Evolutionary conservation across 352 stramenopile genomes (phyloP), one percentile per base, ranked within the genome.

Genomic region (Globisporangium uncinulatum): DNA sequence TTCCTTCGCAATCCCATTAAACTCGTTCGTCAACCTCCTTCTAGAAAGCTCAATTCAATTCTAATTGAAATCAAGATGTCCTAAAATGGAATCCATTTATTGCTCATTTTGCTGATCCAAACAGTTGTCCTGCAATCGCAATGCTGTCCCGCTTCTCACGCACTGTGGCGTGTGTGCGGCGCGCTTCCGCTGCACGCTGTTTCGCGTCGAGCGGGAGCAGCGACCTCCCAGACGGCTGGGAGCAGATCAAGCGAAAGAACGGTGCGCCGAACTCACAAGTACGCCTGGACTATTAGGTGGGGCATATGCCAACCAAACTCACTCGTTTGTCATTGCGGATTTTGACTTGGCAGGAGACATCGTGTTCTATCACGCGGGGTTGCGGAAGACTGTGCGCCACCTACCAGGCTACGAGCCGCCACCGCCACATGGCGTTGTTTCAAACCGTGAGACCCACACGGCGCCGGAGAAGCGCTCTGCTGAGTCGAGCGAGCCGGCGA

Each of bases 291-390:
- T 13, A 13, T 6, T 13, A 34, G 39, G 24, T 48, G 21, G 14
- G n/a, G 4, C 21, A 24, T 55, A n/a, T 31, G 42, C 17, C 20
- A 6, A 13, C 3, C 17, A 41, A 7, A 48, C 36, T 45, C 7
- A 46, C 32, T 29, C n/a, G 9, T 47, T 45, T 37, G 24, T 4
- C 24, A 29, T 29, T 29, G 24, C 24, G 24, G 24, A 29, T 4
- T 4, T 4, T 29, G 36, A 20, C 51, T 32, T 51, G 36, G 50
- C 45, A 89, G 79, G 76, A 13, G 68, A 78, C 19, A 62, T 86
- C 24, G 77, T 87, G 54, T 89, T 79, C 51, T 89, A 86, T 62
- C 86, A 87, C 31, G 66, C 73, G 20, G 56, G 71, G 6, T 58
- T 87, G 17, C 73, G 73, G 9, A 87, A 86, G 59, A 87, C 76